Conservation (phyloP, 1,284 basidiomycete genomes). For the Irpex sp. region DNA sequence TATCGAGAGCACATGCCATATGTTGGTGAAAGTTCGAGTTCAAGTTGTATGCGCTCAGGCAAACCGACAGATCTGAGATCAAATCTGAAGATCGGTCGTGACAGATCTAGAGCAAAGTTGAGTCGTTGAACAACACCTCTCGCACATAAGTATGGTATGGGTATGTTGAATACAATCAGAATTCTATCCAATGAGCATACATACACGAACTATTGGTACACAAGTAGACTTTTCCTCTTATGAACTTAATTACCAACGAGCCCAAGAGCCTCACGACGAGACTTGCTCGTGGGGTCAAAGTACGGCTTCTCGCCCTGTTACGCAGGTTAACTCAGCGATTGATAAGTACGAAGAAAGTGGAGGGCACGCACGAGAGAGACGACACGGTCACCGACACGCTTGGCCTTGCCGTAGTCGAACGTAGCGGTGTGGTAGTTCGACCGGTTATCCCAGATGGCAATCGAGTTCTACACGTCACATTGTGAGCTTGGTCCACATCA, state of each 20-base stretch:
- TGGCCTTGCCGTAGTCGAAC: slow-evolving; percentile 43
- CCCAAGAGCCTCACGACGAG: slow-evolving; percentile 40
- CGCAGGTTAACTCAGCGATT: background rate
- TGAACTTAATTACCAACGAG: background rate
- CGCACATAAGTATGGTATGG: no score
- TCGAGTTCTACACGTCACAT: slow-evolving; percentile 31
- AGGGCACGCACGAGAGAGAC: slow-evolving; percentile 42
- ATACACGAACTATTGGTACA: background rate
- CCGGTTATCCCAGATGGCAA: slow-evolving; percentile 55
- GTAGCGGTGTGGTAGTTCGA: slow-evolving; percentile 50
- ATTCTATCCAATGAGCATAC: no score
- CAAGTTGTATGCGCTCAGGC: no score
- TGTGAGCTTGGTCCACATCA: background rate
- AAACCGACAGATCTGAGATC: no score
- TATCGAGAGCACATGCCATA: no score
- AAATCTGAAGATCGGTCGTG: no score
- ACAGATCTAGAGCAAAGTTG: no score
- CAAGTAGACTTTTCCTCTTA: background rate
- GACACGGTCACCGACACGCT: slow-evolving; percentile 54
- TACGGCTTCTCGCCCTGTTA: slow-evolving; percentile 52
- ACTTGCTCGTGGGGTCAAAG: slow-evolving; percentile 49
- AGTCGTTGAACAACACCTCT: no score
- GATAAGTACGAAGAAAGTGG: background rate
- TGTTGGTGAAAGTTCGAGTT: no score
- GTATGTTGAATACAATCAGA: no score